A percentile compares a stretch with the other conserved stretches of the same genome.
Conservation (phyloP, 345 rosid genomes). For the Boechera retrofracta region DNA sequence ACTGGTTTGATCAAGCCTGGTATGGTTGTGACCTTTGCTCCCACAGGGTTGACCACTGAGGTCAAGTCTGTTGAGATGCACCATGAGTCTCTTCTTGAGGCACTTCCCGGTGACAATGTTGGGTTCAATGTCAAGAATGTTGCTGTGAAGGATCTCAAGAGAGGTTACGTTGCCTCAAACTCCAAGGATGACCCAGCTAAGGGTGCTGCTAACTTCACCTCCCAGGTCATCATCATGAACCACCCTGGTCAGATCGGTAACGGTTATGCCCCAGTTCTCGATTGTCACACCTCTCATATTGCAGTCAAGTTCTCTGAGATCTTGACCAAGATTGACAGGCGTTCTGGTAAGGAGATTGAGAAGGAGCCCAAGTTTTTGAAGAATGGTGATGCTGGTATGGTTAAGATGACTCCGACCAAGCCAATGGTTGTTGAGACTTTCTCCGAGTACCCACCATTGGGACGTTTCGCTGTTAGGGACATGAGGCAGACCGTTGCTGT, state of each 20-base stretch:
- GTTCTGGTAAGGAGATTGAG: constrained; percentile 70
- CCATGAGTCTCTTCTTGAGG: constrained; percentile 81
- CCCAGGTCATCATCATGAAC: constrained; percentile 70
- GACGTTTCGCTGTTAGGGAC: constrained; percentile 90
- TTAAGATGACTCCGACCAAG: constrained; percentile 78
- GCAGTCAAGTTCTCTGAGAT: constrained; percentile 67
- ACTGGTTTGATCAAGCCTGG: constrained; percentile 69
- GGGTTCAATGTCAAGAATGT: constrained; percentile 86
- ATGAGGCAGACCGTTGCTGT: constrained; percentile 96
- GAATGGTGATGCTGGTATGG: constrained; percentile 70
- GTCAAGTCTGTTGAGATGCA: constrained; percentile 94
- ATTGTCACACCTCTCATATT: constrained; percentile 67
- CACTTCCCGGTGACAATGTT: constrained; percentile 79
- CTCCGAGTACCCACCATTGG: constrained; percentile 80
- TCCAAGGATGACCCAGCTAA: constrained; percentile 88
- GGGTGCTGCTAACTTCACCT: constrained; percentile 75
- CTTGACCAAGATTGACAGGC: constrained; percentile 67
- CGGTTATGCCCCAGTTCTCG: constrained; percentile 61
- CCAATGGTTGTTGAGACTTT: constrained; percentile 96
- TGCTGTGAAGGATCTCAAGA: constrained; percentile 86
- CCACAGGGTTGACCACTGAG: constrained; percentile 80
- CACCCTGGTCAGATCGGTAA: constrained; percentile 70
- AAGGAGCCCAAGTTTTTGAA: constrained; percentile 74
- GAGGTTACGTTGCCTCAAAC: constrained; percentile 80
- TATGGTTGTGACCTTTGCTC: constrained; percentile 76